Evolutionary conservation across 2,329 filamentous ascomycete genomes (phyloP).

Genomic region (Colletotrichum sansevieriae): DNA sequence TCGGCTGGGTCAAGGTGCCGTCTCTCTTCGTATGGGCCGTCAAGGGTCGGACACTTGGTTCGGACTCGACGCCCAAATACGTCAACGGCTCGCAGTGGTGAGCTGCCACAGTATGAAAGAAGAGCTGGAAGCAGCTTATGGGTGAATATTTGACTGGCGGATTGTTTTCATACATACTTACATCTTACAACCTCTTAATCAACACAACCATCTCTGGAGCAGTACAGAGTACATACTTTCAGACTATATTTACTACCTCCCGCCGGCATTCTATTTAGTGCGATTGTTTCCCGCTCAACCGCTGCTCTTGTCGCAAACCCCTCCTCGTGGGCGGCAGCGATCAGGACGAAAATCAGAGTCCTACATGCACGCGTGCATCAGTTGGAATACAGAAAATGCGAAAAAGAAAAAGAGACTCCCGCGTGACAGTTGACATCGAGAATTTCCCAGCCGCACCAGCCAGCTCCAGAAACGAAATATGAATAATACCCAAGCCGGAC

Average conservation of each 20-base stretch:
- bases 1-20: conserved; percentile 62
- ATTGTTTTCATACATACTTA: conserved; percentile 11
- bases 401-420: conserved; percentile 30
- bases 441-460: conserved; percentile 21
- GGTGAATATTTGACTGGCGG: no score
- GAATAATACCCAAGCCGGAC: neutral
- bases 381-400: neutral
- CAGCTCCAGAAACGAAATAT: conserved; percentile 1
- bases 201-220: neutral
- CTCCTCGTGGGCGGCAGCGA: neutral
- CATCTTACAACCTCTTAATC: conserved; percentile 21
- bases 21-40: conserved; percentile 63
- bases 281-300: neutral
- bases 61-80: conserved; percentile 60
- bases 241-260: conserved; percentile 11
- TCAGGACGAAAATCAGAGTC: conserved; percentile 11
- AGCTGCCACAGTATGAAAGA: conserved; percentile 8
- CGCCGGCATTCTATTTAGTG: conserved; percentile 1
- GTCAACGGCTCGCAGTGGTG: conserved; percentile 63
- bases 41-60: conserved; percentile 65
- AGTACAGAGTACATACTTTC: neutral
- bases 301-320: neutral
- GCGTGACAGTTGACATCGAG: conserved; percentile 17
- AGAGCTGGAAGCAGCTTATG: no score
- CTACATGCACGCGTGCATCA: conserved; percentile 29